Conservation (phyloP, 495 filamentous ascomycete genomes). For the Penicillium manginii region DNA sequence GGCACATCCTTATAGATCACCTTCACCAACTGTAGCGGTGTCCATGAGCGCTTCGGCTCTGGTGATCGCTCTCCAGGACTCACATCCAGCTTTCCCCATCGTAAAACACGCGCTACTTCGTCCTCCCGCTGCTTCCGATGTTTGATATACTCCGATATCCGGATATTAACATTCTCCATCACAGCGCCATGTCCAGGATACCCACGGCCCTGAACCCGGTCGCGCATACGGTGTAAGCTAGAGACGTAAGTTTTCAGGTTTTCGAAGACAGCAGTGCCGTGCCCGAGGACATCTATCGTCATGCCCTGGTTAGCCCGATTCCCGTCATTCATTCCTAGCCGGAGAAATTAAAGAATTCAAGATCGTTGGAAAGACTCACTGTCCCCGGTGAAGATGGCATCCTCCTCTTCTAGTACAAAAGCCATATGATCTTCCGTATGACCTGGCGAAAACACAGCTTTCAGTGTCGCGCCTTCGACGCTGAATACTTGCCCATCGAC, state of each 20-base stretch:
- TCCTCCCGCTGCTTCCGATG: slow-evolving; percentile 81
- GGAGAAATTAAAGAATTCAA: too few species aligned
- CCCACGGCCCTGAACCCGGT: slow-evolving; percentile 65
- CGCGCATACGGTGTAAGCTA: slow-evolving; percentile 73
- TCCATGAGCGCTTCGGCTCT: slow-evolving; percentile 52
- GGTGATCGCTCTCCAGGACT: slow-evolving; percentile 38
- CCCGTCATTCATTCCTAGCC: neutral
- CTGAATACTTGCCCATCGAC: slow-evolving; percentile 71
- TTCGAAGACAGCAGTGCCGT: slow-evolving; percentile 92
- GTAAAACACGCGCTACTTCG: slow-evolving; percentile 75
- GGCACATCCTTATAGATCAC: slow-evolving; percentile 80
- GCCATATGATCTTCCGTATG: slow-evolving; percentile 88
- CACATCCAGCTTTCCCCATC: slow-evolving; percentile 39
- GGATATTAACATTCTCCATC: slow-evolving; percentile 64
- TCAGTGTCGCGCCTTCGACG: slow-evolving; percentile 76
- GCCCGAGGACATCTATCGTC: slow-evolving; percentile 75
- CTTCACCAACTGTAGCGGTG: slow-evolving; percentile 80
- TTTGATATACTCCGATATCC: slow-evolving; percentile 77
- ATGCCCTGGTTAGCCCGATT: neutral
- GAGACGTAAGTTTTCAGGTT: slow-evolving; percentile 72
- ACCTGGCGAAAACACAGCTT: slow-evolving; percentile 77
- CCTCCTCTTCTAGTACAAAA: slow-evolving; percentile 70
- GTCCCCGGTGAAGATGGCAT: slow-evolving; percentile 91
- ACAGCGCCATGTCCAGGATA: slow-evolving; percentile 90
- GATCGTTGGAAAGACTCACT: slow-evolving; percentile 44